Evolutionary conservation across 176 grass and related monocot genomes (phyloP).

Genomic region (Triticum monococcum): DNA sequence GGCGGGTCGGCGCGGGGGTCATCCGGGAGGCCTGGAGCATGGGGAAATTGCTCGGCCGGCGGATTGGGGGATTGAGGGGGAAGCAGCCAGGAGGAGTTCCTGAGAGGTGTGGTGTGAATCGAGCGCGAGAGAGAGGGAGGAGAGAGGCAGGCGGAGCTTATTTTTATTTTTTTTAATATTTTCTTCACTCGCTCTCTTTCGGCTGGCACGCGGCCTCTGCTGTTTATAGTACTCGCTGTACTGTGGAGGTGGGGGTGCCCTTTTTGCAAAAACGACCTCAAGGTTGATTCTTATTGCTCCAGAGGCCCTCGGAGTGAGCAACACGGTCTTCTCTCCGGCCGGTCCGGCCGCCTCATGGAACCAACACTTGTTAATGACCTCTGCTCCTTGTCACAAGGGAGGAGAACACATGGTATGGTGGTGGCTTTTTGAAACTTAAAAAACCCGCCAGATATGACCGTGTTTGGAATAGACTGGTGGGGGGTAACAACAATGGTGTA

Average conservation of each 20-base stretch:
- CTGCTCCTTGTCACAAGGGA: background rate
- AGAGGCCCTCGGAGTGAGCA: background rate
- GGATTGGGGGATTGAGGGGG: conserved; percentile 13
- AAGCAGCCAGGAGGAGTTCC: background rate
- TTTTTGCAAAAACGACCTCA: background rate
- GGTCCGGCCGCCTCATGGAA: background rate
- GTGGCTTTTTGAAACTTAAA: background rate
- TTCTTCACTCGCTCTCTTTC: background rate
- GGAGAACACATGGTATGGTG: background rate
- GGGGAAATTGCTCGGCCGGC: background rate
- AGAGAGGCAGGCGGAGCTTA: background rate
- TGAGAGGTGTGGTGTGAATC: background rate
- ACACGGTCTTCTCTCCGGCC: background rate
- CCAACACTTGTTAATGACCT: background rate
- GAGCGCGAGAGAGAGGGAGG: conserved; percentile 3
- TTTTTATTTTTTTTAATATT: background rate
- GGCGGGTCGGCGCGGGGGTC: background rate
- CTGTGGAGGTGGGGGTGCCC: background rate
- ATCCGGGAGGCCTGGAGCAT: background rate
- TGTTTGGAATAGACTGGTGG: background rate
- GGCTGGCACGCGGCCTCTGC: conserved; percentile 9
- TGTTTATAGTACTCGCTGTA: background rate
- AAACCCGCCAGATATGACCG: background rate
- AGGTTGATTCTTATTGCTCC: background rate
- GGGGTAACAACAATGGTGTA: background rate